Base-by-base conservation (phyloP, 192 early-diverging fungal genomes). In the Entophlyctis luteolus region DNA sequence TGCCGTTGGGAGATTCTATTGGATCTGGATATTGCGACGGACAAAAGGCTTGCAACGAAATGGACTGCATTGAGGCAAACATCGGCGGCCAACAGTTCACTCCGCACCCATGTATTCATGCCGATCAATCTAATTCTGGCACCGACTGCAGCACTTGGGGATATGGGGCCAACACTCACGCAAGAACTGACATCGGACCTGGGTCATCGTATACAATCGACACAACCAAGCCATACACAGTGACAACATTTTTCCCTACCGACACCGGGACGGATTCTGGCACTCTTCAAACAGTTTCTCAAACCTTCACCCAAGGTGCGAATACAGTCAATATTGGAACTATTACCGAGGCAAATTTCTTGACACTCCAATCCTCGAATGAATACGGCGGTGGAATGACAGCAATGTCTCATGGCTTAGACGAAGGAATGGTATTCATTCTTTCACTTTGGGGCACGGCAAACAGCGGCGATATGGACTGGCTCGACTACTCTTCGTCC, bases 21-120 rank as follows among this genome's bases (percentile, higher is more conserved):
- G 75, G 75, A 16, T 60, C 55, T 12, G 75, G 75, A 2, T 76
- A 76, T 65, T 69, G 70, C 34, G 75, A 76, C 55, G 66, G 73
- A 16, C 75, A 76, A 52, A 76, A 67, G 47, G 67, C 75, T 59
- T 78, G 65, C 25, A 31, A 34, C 32, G 75, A 76, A 42, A 62
- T 76, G 54, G 75, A 76, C 55, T n/a, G 76, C 31, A 76, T 67
- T 73, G 75, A 76, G 52, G 75, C 75, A 12, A 76, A 76, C 53
- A 63, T 42, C n/a, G 39, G 39, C n/a, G 39, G 39, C 8, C 39
- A 42, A 42, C 39, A 42, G n/a, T 8, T 42, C 8, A 42, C 39
- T 12, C 10, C 39, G 39, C 39, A 42, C n/a, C 39, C 39, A 12
- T 42, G 39, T n/a, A 8, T n/a, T 8, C 39, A 12, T 42, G 39